Conservation (phyloP, 331 rosid genomes). For the Quercus lobata region DNA sequence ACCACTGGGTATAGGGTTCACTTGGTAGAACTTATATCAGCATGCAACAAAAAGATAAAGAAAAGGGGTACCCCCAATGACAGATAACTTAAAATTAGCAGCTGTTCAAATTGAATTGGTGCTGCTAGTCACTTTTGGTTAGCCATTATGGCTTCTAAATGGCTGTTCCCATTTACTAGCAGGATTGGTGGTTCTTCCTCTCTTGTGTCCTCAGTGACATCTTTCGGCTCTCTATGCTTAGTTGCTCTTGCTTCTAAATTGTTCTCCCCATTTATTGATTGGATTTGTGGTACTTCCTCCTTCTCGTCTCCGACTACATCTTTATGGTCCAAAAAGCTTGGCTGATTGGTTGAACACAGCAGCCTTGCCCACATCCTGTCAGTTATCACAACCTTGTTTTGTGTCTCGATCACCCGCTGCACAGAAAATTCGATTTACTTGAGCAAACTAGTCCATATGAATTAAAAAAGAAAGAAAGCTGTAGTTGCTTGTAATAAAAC, state of each 20-base stretch:
- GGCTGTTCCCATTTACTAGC: background rate
- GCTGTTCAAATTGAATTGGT: background rate
- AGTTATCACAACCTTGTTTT: constrained; percentile 44
- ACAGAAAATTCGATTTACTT: background rate
- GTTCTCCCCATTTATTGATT: constrained; percentile 4
- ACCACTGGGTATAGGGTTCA: constrained; percentile 1
- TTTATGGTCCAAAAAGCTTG: constrained; percentile 39
- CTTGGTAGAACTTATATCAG: background rate
- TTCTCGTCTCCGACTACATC: background rate
- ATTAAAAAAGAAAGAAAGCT: background rate
- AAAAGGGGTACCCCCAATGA: background rate
- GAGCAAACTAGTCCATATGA: background rate
- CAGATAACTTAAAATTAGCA: background rate
- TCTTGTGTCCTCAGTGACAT: background rate
- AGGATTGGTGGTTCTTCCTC: background rate
- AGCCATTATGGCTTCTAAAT: background rate
- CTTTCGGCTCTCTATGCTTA: background rate
- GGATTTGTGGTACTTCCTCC: constrained; percentile 1
- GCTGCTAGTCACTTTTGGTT: background rate
- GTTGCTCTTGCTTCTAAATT: background rate
- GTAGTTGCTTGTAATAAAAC: too few relatives aligned
- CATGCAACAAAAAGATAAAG: background rate
- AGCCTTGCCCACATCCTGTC: constrained; percentile 67
- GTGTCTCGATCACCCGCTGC: constrained; percentile 39
- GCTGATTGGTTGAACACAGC: constrained; percentile 52